phyloP scores from a whole-genome alignment of 1,139 yeast species.

The Pichia sp. region DNA sequence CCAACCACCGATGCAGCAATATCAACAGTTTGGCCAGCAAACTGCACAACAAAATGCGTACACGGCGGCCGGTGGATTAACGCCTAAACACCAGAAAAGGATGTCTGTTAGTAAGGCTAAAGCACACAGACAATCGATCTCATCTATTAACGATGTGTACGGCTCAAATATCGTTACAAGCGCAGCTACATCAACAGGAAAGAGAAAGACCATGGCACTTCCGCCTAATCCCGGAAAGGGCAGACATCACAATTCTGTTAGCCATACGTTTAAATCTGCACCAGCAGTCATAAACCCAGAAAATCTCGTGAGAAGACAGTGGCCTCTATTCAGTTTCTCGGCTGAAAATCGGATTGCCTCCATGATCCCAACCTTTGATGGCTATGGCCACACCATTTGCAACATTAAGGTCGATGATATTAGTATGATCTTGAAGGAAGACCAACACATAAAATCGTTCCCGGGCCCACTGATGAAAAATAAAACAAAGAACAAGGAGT shows the following conservation, averaged over 20 bases:
- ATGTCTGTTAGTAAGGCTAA: conserved; percentile 2
- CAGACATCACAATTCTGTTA: conserved; percentile 3
- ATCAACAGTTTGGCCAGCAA: too few species aligned
- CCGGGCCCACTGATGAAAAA: conserved; percentile 61
- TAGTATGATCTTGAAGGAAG: conserved; percentile 27
- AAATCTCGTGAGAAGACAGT: conserved; percentile 43
- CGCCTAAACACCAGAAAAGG: not conserved
- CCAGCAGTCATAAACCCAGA: conserved; percentile 30
- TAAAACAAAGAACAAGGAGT: conserved; percentile 54
- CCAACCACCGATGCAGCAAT: too few species aligned
- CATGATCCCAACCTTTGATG: conserved; percentile 36
- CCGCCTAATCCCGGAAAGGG: conserved; percentile 17
- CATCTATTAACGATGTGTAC: conserved; percentile 21
- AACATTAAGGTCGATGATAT: conserved; percentile 27
- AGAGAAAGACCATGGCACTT: conserved; percentile 15
- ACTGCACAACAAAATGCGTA: too few species aligned
- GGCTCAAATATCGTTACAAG: conserved; percentile 22
- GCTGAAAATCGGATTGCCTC: conserved; percentile 36
- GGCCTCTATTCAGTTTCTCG: conserved; percentile 76
- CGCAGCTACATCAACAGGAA: conserved; percentile 16
- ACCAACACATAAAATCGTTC: conserved; percentile 25
- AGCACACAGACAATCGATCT: conserved; percentile 5
- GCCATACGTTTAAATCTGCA: conserved; percentile 20
- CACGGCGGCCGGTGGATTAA: too few species aligned
- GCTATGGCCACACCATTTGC: conserved; percentile 21